phyloP scores from a whole-genome alignment of 805 yeast species.

The Pichia paraexigua region DNA sequence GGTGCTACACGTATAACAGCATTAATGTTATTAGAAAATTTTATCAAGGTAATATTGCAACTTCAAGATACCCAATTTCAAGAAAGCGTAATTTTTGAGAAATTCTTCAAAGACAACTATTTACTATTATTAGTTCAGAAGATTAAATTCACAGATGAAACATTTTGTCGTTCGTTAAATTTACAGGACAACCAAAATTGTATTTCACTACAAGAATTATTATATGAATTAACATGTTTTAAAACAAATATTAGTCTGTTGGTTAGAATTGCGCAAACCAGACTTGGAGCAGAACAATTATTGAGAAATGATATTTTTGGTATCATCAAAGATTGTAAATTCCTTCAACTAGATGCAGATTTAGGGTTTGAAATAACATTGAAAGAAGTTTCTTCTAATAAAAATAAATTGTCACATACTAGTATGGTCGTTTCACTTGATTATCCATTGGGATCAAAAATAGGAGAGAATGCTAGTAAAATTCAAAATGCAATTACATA shows the following conservation, averaged over 20 bases:
- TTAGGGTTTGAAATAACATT: conserved; percentile 45
- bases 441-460: conserved; percentile 31
- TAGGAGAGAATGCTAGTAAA: conserved; percentile 15
- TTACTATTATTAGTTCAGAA: conserved; percentile 58
- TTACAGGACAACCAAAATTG: conserved; percentile 20
- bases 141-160: conserved; percentile 60
- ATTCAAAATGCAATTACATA: conserved; percentile 35
- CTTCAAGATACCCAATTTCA: conserved; percentile 47
- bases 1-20: conserved; percentile 72
- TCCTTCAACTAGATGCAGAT: conserved; percentile 69
- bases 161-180: conserved; percentile 34
- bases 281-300: conserved; percentile 69
- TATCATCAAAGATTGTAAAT: conserved; percentile 45
- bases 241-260: conserved; percentile 64
- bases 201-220: conserved; percentile 42
- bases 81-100: conserved; percentile 49
- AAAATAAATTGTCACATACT: conserved; percentile 22
- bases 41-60: conserved; percentile 33
- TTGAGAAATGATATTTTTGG: conserved; percentile 68
- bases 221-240: conserved; percentile 72
- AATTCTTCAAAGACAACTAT: conserved; percentile 57
- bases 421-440: conserved; percentile 44
- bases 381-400: conserved; percentile 11
- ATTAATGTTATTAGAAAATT: conserved; percentile 56
- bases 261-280: conserved; percentile 66